These are phyloP conservation scores for Persicaria maculosa DNA, from an alignment of 148 eudicot genomes.

Conservation along the genomic window DNA sequence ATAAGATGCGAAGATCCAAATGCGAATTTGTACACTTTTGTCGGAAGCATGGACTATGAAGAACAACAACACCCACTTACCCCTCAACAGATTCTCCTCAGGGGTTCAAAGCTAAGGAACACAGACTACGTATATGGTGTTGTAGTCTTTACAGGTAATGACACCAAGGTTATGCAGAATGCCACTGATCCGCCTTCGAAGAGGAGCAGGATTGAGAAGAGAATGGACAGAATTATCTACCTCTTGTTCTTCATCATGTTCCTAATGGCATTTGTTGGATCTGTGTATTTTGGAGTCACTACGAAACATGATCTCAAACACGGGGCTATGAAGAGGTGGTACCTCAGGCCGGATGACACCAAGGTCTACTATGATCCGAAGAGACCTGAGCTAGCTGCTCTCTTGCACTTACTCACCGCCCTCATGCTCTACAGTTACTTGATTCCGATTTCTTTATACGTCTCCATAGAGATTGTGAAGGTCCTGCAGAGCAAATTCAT, in stretches of 20 bases:
- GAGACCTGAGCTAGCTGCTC: slow-evolving; percentile 45
- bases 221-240: slow-evolving; percentile 81
- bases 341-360: slow-evolving; percentile 61
- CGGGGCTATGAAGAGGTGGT: slow-evolving; percentile 69
- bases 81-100: slow-evolving; percentile 79
- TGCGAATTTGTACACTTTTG: slow-evolving; percentile 73
- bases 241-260: slow-evolving; percentile 58
- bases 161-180: slow-evolving; percentile 92
- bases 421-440: slow-evolving; percentile 69
- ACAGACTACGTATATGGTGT: slow-evolving; percentile 78
- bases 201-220: slow-evolving; percentile 83
- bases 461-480: slow-evolving; percentile 88
- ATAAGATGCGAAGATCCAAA: slow-evolving; percentile 92
- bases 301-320: slow-evolving; percentile 53
- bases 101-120: slow-evolving; percentile 86
- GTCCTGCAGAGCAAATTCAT: slow-evolving; percentile 80
- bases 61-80: slow-evolving; percentile 62
- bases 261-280: slow-evolving; percentile 62
- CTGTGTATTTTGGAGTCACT: slow-evolving; percentile 69
- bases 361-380: slow-evolving; percentile 48
- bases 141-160: slow-evolving; percentile 87
- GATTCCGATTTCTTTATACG: slow-evolving; percentile 89
- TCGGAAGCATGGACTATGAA: slow-evolving; percentile 76
- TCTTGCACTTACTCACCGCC: slow-evolving; percentile 69
- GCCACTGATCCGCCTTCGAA: slow-evolving; percentile 89